Conservation (phyloP, 139 green algal species). For the Coccomyxa sp. region DNA sequence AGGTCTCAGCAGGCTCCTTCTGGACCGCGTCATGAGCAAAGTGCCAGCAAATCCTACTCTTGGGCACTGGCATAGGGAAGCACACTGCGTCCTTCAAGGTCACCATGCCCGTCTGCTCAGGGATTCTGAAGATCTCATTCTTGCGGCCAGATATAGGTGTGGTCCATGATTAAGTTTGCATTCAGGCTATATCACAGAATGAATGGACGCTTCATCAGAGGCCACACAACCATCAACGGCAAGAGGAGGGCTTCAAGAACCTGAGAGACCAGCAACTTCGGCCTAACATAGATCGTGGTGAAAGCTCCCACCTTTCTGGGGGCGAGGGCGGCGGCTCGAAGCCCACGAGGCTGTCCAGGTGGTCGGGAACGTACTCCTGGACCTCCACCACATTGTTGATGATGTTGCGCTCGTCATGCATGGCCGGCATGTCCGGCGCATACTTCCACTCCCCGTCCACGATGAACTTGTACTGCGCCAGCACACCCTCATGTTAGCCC, state of each 20-base stretch:
- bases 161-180: not conserved
- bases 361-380: conserved; percentile 94
- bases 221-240: too few relatives aligned
- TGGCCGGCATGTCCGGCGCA: conserved; percentile 90
- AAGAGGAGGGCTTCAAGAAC: too few relatives aligned
- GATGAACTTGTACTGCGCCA: conserved; percentile 91
- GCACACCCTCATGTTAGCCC: not conserved
- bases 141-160: not conserved
- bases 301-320: conserved; percentile 27
- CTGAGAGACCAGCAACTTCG: not conserved
- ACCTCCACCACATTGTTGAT: conserved; percentile 99
- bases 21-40: too few relatives aligned
- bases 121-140: not conserved
- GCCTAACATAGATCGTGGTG: not conserved
- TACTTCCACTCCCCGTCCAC: conserved; percentile 98
- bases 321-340: conserved; percentile 94
- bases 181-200: not conserved
- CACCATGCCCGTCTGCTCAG: too few relatives aligned
- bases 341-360: conserved; percentile 82
- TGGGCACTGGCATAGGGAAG: not conserved
- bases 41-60: too few relatives aligned
- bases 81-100: too few relatives aligned
- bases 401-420: conserved; percentile 97
- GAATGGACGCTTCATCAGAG: too few relatives aligned
- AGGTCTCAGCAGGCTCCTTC: too few relatives aligned